Evolutionary conservation across 148 eudicot species (phyloP).

Genomic region (Chenopodium formosanum): DNA sequence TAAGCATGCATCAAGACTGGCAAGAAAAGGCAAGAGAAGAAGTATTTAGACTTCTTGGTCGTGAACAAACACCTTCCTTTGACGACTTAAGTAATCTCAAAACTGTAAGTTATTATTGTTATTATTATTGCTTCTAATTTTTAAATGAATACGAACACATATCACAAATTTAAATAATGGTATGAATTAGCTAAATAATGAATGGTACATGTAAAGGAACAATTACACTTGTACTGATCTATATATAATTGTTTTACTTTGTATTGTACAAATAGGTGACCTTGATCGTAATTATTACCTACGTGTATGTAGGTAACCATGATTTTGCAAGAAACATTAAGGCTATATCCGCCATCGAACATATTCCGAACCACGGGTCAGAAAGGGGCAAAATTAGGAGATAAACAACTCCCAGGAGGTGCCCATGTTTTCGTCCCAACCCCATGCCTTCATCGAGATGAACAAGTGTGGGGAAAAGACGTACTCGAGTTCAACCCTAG

Average conservation of each 20-base stretch:
- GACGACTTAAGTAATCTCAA: background rate
- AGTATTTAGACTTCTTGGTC: background rate
- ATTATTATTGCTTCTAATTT: too few relatives aligned
- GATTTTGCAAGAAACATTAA: conserved; percentile 12
- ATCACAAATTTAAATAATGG: too few relatives aligned
- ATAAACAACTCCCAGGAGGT: conserved; percentile 4
- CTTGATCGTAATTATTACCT: background rate
- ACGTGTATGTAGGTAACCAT: background rate
- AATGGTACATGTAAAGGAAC: too few relatives aligned
- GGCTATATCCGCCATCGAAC: conserved; percentile 4
- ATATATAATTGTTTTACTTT: too few relatives aligned
- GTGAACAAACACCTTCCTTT: background rate
- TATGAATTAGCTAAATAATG: too few relatives aligned
- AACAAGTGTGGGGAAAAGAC: conserved; percentile 5
- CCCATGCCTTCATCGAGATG: background rate
- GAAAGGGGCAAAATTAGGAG: conserved; percentile 10
- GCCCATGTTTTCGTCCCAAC: background rate
- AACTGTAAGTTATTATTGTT: background rate
- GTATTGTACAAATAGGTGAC: too few relatives aligned
- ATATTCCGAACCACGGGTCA: background rate
- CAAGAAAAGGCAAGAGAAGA: background rate
- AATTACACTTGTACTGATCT: too few relatives aligned
- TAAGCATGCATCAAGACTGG: background rate
- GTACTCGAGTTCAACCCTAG: background rate
- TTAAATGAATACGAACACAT: too few relatives aligned